These are phyloP conservation scores for Gamsiella multidivaricata DNA, from an alignment of 192 early-diverging fungal genomes.

Conservation along the genomic window DNA sequence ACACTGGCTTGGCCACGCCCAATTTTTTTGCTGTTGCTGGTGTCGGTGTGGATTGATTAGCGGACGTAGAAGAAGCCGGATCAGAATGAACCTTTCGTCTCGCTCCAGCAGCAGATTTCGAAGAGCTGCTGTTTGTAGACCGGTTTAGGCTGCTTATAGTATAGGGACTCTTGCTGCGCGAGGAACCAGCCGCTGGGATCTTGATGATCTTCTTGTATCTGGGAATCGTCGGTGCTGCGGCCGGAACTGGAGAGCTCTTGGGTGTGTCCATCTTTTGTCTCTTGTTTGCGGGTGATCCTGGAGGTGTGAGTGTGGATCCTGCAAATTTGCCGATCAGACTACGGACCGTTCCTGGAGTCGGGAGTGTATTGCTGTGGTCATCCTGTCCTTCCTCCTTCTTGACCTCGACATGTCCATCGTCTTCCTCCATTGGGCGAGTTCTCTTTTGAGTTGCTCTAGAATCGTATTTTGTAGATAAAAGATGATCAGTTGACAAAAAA, in stretches of 20 bases:
- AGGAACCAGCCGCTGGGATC: conserved; percentile 17
- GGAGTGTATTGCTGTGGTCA: conserved; percentile 4
- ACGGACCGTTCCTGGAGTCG: conserved; percentile 32
- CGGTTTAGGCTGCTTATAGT: background rate
- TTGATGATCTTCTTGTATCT: conserved; percentile 33
- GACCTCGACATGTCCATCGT: conserved; percentile 2
- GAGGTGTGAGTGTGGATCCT: conserved; percentile 13
- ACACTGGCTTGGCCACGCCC: conserved; percentile 8
- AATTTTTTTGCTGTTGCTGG: background rate
- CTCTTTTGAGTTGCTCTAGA: conserved; percentile 9
- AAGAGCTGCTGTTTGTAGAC: background rate
- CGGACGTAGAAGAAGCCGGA: background rate
- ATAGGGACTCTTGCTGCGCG: conserved; percentile 1
- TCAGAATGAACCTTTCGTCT: conserved; percentile 2
- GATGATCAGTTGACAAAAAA: no score
- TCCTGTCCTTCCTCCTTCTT: conserved; percentile 9
- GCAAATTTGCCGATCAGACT: conserved; percentile 37
- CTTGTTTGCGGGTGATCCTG: conserved; percentile 28
- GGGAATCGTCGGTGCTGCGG: conserved; percentile 15
- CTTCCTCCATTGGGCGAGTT: conserved; percentile 2
- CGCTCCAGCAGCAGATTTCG: background rate
- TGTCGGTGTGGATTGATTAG: background rate
- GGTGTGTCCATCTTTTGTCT: conserved; percentile 9
- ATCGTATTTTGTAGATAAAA: background rate
- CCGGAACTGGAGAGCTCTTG: conserved; percentile 18